Base-by-base conservation (phyloP, 768 basidiomycete species). In the Pleurotus salmoneostramineus region DNA sequence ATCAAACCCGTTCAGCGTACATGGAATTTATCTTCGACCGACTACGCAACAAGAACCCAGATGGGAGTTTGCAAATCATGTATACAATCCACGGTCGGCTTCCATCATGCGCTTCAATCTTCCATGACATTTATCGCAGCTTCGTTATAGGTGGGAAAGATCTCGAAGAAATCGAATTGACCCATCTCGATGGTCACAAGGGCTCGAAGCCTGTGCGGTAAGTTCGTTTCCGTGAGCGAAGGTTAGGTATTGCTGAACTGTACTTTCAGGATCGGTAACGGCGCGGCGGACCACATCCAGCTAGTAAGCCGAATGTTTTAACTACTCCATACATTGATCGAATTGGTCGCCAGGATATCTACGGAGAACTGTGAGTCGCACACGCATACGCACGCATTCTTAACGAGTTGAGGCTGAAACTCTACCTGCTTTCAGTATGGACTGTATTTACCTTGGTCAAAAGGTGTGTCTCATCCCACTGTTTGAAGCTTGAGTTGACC, bases 31-130 rank as follows among this genome's bases (percentile, higher is more conserved):
- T 96, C 48, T 88, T 92, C 61, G 84, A 89, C 56, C 83, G 93
- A 50, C 69, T 97, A 65, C 80, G 88, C 63, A 72, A 93, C 66
- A 88, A 87, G 76, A 95, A 95, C 67, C 81, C 86, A 0, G 94
- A 98, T 66, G 95, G 95, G 1, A 92, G 91, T 44, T 71, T 98
- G 21, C 94, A 98, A 69, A 98, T 96, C 65, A 94, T 98, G 95
- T 95, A 95, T 68, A 96, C 93, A 33, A 98, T 97, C 56, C 93
- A 96, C 57, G 94, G 94, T 81, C 65, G 61, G 46, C 27, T 3
- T 47, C 21, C 44, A 6, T 40, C 12, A 45, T 27, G 15, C 45
- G 31, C 15, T 42, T 40, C n/a, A 32, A 55, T 15, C 42, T 33
- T 33, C n/a, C 40, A 34, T 37, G n/a, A 17, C 6, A 46, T 33